Evolutionary conservation across 768 basidiomycete species (phyloP).

Genomic region (Sporobolomyces roseus): DNA sequence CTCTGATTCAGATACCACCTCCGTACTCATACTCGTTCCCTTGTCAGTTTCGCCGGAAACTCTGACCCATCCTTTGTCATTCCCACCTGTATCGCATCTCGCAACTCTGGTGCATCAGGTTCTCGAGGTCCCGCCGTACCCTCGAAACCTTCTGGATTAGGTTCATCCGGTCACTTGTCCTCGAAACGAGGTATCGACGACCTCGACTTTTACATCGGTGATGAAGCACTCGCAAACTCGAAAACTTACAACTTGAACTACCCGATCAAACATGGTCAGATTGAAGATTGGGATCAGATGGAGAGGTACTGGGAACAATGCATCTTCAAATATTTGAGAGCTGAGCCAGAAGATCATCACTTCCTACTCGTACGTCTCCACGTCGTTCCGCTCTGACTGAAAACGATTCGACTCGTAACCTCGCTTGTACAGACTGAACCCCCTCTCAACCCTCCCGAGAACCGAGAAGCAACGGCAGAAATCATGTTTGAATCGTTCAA

Average conservation of each 20-base stretch:
- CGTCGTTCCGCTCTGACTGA: not conserved
- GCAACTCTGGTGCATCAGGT: conserved; percentile 47
- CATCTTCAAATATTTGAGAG: conserved; percentile 98
- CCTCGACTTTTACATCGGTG: conserved; percentile 98
- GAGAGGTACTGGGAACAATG: conserved; percentile 99
- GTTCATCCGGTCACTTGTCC: conserved; percentile 80
- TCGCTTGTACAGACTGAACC: conserved; percentile 84
- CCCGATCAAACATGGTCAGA: conserved; percentile 81
- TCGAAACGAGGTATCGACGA: conserved; percentile 97
- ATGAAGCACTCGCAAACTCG: conserved; percentile 91
- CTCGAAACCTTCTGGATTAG: conserved; percentile 56
- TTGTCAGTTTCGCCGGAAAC: conserved; percentile 85
- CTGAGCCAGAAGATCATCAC: conserved; percentile 98
- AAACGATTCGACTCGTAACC: no score
- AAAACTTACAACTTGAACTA: conserved; percentile 96
- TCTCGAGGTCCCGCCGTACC: conserved; percentile 52
- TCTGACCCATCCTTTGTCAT: conserved; percentile 99
- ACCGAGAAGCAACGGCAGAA: conserved; percentile 96
- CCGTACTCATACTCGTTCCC: not conserved
- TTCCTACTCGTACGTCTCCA: conserved; percentile 77
- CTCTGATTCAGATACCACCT: no score
- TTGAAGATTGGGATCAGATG: conserved; percentile 80
- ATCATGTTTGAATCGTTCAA: conserved; percentile 99
- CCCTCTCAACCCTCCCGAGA: conserved; percentile 95
- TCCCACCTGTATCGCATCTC: conserved; percentile 92